Evolutionary conservation across 1,284 basidiomycete species (phyloP).

Genomic region (Melampsora medusae): DNA sequence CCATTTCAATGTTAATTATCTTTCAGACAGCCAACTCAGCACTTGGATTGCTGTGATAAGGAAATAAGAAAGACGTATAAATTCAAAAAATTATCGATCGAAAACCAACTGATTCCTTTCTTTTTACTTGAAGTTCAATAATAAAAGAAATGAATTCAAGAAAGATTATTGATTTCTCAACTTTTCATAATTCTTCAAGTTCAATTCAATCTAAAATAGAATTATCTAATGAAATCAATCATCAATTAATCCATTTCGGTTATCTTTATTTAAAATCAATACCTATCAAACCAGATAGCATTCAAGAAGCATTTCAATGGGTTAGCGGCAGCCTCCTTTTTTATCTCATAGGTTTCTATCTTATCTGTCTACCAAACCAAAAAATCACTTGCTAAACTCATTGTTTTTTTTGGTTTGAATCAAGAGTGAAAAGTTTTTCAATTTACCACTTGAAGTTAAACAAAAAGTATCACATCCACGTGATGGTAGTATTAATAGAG

Average conservation of each 20-base stretch:
- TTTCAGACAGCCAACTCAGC: too few relatives aligned
- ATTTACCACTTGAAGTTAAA: slow-evolving; percentile 61
- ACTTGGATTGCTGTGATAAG: too few relatives aligned
- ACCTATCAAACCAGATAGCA: slow-evolving; percentile 57
- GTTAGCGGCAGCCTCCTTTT: slow-evolving; percentile 52
- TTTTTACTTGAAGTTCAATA: too few relatives aligned
- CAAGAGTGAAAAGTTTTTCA: slow-evolving; percentile 62
- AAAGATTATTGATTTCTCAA: background rate
- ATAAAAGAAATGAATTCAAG: too few relatives aligned
- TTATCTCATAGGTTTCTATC: background rate
- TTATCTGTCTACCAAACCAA: background rate
- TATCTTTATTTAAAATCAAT: slow-evolving; percentile 59
- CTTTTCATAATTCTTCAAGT: slow-evolving; percentile 17
- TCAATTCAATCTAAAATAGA: background rate
- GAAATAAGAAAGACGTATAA: too few relatives aligned
- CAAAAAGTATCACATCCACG: slow-evolving; percentile 63
- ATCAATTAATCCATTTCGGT: slow-evolving; percentile 56
- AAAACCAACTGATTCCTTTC: too few relatives aligned
- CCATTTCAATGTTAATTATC: too few relatives aligned
- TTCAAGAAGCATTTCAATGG: slow-evolving; percentile 63
- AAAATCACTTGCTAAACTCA: background rate
- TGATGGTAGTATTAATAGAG: slow-evolving; percentile 62
- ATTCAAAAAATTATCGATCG: too few relatives aligned
- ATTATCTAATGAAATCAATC: slow-evolving; percentile 53
- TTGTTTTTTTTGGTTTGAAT: slow-evolving; percentile 8